Evolutionary conservation across 345 rosid species (phyloP).

Genomic region (Boechera divaricarpa): DNA sequence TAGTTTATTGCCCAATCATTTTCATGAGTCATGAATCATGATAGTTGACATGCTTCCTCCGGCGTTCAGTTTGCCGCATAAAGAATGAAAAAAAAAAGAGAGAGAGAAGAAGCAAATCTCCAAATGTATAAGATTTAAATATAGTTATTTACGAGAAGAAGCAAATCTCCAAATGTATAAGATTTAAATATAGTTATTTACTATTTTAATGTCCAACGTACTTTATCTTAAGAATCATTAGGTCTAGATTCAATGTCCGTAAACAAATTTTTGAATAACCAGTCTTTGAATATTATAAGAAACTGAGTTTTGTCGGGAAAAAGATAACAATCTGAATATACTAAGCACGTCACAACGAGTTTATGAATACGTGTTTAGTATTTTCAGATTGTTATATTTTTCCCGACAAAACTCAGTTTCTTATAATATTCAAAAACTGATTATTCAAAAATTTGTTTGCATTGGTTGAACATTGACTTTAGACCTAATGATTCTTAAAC

Average conservation of each 20-base stretch:
- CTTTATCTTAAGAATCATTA: not conserved
- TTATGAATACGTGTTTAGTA: no score
- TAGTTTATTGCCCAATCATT: conserved; percentile 12
- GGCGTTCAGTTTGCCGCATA: conserved; percentile 22
- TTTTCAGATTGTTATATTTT: no score
- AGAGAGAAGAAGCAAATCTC: not conserved
- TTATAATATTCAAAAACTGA: not conserved
- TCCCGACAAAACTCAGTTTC: no score
- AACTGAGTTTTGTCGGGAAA: no score
- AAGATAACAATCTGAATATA: no score
- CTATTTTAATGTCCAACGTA: not conserved
- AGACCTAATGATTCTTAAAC: conserved; percentile 12
- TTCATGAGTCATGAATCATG: conserved; percentile 27
- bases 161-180: not conserved
- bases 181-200: not conserved
- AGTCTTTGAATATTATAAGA: not conserved
- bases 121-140: not conserved
- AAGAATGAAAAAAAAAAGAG: not conserved
- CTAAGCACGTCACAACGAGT: no score
- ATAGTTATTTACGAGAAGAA: not conserved
- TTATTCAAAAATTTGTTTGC: not conserved
- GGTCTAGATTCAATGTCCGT: conserved; percentile 19
- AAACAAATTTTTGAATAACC: not conserved
- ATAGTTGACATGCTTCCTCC: conserved; percentile 33
- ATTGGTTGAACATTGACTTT: conserved; percentile 3